phyloP scores from a whole-genome alignment of 768 basidiomycete species.

The Serendipita vermifera region DNA sequence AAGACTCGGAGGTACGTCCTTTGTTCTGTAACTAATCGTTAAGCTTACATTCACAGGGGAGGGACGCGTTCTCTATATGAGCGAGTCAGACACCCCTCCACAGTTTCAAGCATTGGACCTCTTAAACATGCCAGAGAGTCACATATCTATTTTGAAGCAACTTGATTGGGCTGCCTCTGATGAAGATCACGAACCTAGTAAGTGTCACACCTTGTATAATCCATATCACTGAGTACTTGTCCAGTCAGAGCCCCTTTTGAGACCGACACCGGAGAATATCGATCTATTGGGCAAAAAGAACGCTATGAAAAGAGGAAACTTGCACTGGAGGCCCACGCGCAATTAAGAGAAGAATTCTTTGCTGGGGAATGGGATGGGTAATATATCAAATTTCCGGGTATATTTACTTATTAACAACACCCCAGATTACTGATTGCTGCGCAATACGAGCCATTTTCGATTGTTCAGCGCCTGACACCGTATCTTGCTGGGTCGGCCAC shows the following conservation, averaged over 20 bases:
- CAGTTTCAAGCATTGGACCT: conserved; percentile 68
- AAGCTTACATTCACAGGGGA: conserved; percentile 29
- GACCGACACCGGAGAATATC: conserved; percentile 41
- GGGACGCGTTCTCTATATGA: conserved; percentile 72
- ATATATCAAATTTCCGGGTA: conserved; percentile 19
- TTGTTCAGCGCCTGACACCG: conserved; percentile 57
- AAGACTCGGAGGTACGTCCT: conserved; percentile 59
- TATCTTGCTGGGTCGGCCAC: conserved; percentile 62
- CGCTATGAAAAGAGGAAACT: conserved; percentile 67
- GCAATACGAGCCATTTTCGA: conserved; percentile 72
- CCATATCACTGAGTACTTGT: neutral
- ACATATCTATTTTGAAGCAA: conserved; percentile 44
- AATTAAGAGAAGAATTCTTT: conserved; percentile 68
- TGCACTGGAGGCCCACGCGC: conserved; percentile 46
- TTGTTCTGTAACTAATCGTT: neutral
- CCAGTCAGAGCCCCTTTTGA: conserved; percentile 50
- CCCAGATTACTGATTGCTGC: conserved; percentile 64
- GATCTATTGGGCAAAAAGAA: conserved; percentile 57
- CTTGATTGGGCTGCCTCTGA: conserved; percentile 89
- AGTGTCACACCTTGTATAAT: conserved; percentile 18
- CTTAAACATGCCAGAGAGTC: conserved; percentile 67
- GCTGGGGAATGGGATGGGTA: conserved; percentile 82
- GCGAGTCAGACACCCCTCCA: conserved; percentile 84
- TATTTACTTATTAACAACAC: neutral
- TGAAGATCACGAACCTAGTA: conserved; percentile 58